Percentiles rank a stretch among this genome's conserved stretches.
Conservation (phyloP, 106 monocot genomes). For the Platanthera zijinensis region DNA sequence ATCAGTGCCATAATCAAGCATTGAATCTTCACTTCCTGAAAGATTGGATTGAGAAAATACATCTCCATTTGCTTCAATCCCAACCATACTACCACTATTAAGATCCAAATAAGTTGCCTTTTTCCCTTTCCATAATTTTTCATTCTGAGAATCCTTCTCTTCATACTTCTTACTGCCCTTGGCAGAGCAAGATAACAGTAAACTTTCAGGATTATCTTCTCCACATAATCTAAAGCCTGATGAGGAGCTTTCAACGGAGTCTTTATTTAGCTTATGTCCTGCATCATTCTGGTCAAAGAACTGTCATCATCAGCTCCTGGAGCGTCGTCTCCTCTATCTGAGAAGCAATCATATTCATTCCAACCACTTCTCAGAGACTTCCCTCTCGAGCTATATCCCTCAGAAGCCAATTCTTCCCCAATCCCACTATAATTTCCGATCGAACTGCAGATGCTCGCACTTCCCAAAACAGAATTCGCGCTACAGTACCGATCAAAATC, state of each 20-base stretch:
- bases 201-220: conserved; percentile 4
- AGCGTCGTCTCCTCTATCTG: conserved; percentile 3
- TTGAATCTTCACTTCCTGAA: conserved; percentile 24
- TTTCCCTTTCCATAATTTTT: background rate
- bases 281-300: background rate
- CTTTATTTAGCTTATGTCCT: background rate
- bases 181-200: background rate
- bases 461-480: conserved; percentile 68
- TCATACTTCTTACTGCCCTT: background rate
- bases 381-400: background rate
- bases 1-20: conserved; percentile 32
- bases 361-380: conserved; percentile 12
- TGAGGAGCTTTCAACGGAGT: background rate
- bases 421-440: conserved; percentile 25
- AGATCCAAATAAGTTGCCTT: background rate
- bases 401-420: conserved; percentile 8
- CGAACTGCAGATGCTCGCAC: conserved; percentile 61
- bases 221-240: background rate
- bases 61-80: conserved; percentile 6
- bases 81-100: background rate
- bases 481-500: conserved; percentile 77
- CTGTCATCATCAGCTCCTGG: conserved; percentile 5
- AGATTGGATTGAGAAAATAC: background rate
- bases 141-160: background rate
- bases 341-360: conserved; percentile 5